Evolutionary conservation across 2,329 filamentous ascomycete genomes (phyloP), one percentile per base, ranked within the genome.

Genomic region (Aspergillus tubingensis): DNA sequence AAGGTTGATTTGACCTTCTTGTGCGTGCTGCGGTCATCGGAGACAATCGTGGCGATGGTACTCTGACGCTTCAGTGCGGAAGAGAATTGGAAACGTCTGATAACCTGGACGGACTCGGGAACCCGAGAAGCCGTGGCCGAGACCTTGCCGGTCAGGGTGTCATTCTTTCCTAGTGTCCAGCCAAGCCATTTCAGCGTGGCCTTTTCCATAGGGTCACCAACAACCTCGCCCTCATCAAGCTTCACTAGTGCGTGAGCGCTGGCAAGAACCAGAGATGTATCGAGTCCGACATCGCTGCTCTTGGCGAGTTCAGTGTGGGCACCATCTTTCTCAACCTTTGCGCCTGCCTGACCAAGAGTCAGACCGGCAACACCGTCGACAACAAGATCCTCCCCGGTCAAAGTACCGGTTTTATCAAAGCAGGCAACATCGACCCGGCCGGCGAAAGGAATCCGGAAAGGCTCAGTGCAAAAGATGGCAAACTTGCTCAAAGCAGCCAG

Each of bases 171-270:
- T n/a, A 99, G 84, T 59, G 85, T 88, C 95, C 95, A 99, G 57
- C 94, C 93, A 10, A 99, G 87, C 58, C 94, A 92, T 52, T 85
- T 82, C 27, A 99, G 82, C 1, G 95, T 98, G 48, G 95, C 95
- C 79, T 98, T 98, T 74, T 99, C 95, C 95, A 99, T 99, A 2
- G 95, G 95, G 72, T 99, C 95, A 70, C 95, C 95, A 48, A 99
- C 95, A 68, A 98, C 90, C 11, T 99, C 95, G 19, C 95, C 95
- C 75, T 99, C 95, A 67, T 99, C 95, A 15, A 99, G 85, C 74
- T 94, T 97, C 53, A 99, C 96, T 27, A 99, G 83, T 44, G 95
- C 95, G 74, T 99, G 95, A 2, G 95, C 95, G 11, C 93, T 96
- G 44, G 95, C 94, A 57, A 99, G 86, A 56, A 98, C 95, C 59